phyloP scores from a whole-genome alignment of 495 filamentous ascomycete species.

The Hypoxylon crocopeplum region DNA sequence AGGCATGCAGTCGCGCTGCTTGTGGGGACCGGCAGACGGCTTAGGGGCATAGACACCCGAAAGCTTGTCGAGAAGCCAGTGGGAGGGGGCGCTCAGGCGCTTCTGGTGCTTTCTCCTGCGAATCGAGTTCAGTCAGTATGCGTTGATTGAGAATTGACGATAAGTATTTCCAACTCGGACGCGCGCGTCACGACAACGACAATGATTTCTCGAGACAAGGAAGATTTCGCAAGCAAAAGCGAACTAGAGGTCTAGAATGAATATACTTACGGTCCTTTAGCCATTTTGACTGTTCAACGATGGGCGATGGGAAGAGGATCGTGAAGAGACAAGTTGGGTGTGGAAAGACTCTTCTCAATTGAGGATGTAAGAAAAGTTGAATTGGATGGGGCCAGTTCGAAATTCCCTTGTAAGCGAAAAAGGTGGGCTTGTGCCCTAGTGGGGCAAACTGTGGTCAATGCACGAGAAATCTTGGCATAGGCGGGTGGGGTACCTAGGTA shows the following conservation, averaged over 20 bases:
- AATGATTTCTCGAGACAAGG: neutral
- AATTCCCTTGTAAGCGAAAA: conserved; percentile 39
- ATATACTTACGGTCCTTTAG: conserved; percentile 60
- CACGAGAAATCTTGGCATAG: neutral
- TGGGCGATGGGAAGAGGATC: conserved; percentile 19
- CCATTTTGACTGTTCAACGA: conserved; percentile 51
- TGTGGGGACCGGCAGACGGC: conserved; percentile 96
- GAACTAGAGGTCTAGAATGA: no score
- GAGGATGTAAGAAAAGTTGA: conserved; percentile 27
- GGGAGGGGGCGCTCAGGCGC: conserved; percentile 96
- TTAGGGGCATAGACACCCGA: conserved; percentile 97
- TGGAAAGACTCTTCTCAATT: conserved; percentile 15
- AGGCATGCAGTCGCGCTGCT: conserved; percentile 98
- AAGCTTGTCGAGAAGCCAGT: conserved; percentile 99
- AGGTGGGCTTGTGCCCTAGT: conserved; percentile 40
- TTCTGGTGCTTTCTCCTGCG: conserved; percentile 98
- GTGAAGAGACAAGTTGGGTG: conserved; percentile 34
- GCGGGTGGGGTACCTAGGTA: no score
- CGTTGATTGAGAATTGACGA: neutral
- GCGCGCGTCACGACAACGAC: conserved; percentile 6
- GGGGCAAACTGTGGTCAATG: conserved; percentile 12
- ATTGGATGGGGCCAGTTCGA: conserved; percentile 12
- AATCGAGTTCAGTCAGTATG: conserved; percentile 15
- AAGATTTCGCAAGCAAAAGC: neutral
- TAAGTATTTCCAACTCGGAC: neutral